A percentile compares a stretch with the other conserved stretches of the same genome.
phyloP scores from a whole-genome alignment of 441 rosid genomes.

The Flueggea neowawraea region DNA sequence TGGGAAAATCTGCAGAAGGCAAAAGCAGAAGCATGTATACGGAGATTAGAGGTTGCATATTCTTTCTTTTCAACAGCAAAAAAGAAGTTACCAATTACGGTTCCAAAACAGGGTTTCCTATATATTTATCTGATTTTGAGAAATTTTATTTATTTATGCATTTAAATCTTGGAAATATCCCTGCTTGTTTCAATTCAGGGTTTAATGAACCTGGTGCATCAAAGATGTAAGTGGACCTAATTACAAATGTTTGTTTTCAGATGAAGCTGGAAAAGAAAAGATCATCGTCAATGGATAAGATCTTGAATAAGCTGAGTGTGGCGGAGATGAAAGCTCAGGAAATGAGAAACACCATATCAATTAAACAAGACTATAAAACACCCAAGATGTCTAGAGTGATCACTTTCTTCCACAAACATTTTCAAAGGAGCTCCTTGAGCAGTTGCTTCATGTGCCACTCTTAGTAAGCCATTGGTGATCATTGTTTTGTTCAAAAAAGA shows the following conservation, averaged over 20 bases:
- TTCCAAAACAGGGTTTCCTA: too few species aligned
- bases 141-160: too few species aligned
- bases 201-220: too few species aligned
- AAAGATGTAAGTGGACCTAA: too few species aligned
- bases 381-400: constrained; percentile 33
- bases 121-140: too few species aligned
- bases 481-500: too few species aligned
- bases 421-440: constrained; percentile 31
- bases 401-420: constrained; percentile 29
- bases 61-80: too few species aligned
- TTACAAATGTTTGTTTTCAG: constrained; percentile 22
- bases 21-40: constrained; percentile 86
- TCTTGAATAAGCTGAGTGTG: constrained; percentile 57
- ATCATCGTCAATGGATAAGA: constrained; percentile 75
- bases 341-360: constrained; percentile 61
- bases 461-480: constrained; percentile 1
- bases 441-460: constrained; percentile 71
- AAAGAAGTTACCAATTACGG: too few species aligned
- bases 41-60: constrained; percentile 71
- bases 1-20: constrained; percentile 97
- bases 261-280: constrained; percentile 90
- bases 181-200: not conserved
- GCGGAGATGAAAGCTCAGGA: constrained; percentile 69
- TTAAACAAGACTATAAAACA: constrained; percentile 29
- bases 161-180: not conserved